Evolutionary conservation across 352 stramenopile species (phyloP).

Genomic region (Hyaloperonospora brassicae): DNA sequence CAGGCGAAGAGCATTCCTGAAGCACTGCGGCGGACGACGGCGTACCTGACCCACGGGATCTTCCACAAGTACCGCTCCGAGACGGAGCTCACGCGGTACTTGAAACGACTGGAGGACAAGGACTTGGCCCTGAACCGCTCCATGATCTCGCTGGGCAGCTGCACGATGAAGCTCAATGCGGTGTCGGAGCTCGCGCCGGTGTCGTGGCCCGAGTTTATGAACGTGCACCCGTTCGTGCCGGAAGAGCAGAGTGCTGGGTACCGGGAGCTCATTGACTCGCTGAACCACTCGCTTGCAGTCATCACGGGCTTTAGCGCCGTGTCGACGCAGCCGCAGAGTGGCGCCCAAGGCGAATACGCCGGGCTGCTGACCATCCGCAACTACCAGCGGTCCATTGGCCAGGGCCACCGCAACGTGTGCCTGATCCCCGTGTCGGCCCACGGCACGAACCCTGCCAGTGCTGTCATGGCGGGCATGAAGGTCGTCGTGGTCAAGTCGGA

Average conservation of each 20-base stretch:
- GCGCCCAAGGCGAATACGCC: constrained; percentile 96
- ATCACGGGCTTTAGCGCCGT: constrained; percentile 98
- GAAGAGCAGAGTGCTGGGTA: constrained; percentile 93
- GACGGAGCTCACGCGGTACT: constrained; percentile 93
- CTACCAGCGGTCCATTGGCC: constrained; percentile 88
- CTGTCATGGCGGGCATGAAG: constrained; percentile 98
- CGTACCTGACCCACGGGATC: constrained; percentile 92
- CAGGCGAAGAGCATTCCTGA: constrained; percentile 52
- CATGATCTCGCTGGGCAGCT: constrained; percentile 99
- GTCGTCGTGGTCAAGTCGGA: constrained; percentile 96
- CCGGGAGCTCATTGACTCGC: constrained; percentile 93
- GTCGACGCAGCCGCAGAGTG: constrained; percentile 96
- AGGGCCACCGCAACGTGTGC: constrained; percentile 95
- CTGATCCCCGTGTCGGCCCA: constrained; percentile 98
- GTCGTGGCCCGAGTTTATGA: constrained; percentile 94
- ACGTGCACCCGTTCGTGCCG: constrained; percentile 97
- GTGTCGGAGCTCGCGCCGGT: constrained; percentile 95
- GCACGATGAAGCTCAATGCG: constrained; percentile 99
- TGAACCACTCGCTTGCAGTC: constrained; percentile 93
- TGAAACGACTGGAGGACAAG: constrained; percentile 97
- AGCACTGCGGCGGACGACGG: constrained; percentile 45
- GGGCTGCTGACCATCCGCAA: constrained; percentile 94
- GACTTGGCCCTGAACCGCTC: constrained; percentile 98
- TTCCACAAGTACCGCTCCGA: constrained; percentile 98
- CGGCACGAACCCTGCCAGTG: constrained; percentile 96